phyloP scores from a whole-genome alignment of 805 yeast genomes.

The Kodamaea laetipori region DNA sequence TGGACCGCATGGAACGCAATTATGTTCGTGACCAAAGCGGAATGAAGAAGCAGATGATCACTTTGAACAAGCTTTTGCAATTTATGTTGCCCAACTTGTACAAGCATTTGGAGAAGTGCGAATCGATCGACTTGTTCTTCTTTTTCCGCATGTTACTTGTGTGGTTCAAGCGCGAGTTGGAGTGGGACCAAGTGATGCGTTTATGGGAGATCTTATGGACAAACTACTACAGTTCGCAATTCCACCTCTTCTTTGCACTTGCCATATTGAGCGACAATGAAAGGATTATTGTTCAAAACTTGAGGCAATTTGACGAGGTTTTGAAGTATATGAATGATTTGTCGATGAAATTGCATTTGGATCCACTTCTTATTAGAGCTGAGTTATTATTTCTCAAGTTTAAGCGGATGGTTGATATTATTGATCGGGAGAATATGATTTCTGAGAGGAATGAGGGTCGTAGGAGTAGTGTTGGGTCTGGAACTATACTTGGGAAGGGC shows the following conservation, averaged over 20 bases:
- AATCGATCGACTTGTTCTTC: constrained; percentile 86
- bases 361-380: constrained; percentile 78
- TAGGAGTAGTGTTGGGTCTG: background rate
- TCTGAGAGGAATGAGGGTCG: background rate
- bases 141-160: constrained; percentile 93
- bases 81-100: constrained; percentile 86
- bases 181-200: constrained; percentile 69
- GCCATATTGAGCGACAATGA: constrained; percentile 90
- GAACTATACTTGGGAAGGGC: constrained; percentile 5
- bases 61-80: constrained; percentile 82
- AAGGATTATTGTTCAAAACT: constrained; percentile 69
- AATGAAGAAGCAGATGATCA: constrained; percentile 83
- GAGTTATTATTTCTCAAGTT: constrained; percentile 82
- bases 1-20: constrained; percentile 95
- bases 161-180: constrained; percentile 92
- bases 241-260: constrained; percentile 81
- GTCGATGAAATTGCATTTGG: constrained; percentile 70
- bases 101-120: constrained; percentile 82
- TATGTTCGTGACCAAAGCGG: constrained; percentile 91
- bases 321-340: constrained; percentile 91
- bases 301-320: constrained; percentile 85
- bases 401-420: constrained; percentile 73
- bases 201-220: constrained; percentile 97
- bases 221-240: constrained; percentile 82
- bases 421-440: constrained; percentile 57